A percentile compares a stretch with the other conserved stretches of the same genome.
Conservation (phyloP, 1,139 yeast genomes). For the Suhomyces maxii region DNA sequence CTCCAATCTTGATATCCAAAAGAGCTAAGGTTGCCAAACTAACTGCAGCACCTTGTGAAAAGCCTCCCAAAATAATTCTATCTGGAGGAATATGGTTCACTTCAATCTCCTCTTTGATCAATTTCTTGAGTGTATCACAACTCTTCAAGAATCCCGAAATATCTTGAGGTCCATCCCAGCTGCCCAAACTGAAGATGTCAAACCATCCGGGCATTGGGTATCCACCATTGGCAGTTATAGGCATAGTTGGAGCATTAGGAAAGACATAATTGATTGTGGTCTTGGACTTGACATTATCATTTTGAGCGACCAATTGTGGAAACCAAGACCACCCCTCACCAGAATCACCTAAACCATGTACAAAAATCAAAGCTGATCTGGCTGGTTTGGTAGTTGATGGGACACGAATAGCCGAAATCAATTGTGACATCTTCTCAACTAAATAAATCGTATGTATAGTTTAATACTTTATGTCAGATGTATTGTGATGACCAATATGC, state of each 20-base stretch:
- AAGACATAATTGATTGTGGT: conserved; percentile 73
- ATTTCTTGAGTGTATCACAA: conserved; percentile 49
- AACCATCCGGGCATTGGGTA: conserved; percentile 83
- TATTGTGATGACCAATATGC: too few species aligned
- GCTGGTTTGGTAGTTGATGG: conserved; percentile 47
- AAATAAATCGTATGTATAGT: too few species aligned
- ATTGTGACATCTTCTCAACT: conserved; percentile 1
- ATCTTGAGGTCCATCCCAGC: conserved; percentile 54
- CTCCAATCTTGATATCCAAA: conserved; percentile 68
- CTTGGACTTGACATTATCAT: conserved; percentile 46
- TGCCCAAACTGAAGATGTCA: conserved; percentile 63
- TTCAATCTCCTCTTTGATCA: conserved; percentile 64
- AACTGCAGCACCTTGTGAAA: conserved; percentile 90
- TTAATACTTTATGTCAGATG: too few species aligned
- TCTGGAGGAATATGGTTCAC: conserved; percentile 62
- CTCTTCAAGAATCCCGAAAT: conserved; percentile 62
- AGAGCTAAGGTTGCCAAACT: conserved; percentile 55
- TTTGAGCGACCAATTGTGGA: conserved; percentile 47
- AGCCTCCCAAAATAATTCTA: conserved; percentile 84
- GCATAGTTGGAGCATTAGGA: conserved; percentile 81
- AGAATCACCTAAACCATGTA: conserved; percentile 91
- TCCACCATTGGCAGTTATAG: conserved; percentile 70
- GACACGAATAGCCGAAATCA: conserved; percentile 35
- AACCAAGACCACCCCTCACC: conserved; percentile 90
- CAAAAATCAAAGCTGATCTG: conserved; percentile 65